Conservation (phyloP, 805 yeast genomes). For the Wickerhamomyces rabaulensis region DNA sequence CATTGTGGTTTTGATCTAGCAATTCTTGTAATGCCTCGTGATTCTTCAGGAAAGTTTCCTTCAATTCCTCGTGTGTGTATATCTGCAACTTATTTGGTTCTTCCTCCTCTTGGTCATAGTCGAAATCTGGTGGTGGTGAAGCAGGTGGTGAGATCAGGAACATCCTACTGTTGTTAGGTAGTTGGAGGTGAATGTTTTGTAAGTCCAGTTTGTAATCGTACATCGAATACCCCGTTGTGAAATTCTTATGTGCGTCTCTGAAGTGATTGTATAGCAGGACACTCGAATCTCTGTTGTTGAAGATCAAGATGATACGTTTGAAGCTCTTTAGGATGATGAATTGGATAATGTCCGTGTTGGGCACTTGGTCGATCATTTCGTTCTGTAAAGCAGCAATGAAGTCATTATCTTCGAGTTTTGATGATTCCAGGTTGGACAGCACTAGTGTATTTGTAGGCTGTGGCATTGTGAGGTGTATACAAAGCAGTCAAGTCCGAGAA, state of each 20-base stretch:
- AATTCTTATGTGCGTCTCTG: slow-evolving; percentile 1
- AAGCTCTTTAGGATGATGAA: slow-evolving; percentile 24
- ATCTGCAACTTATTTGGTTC: slow-evolving; percentile 28
- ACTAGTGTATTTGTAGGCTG: slow-evolving; percentile 24
- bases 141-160: slow-evolving; percentile 38
- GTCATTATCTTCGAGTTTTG: slow-evolving; percentile 12
- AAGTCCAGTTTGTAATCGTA: slow-evolving; percentile 9
- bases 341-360: slow-evolving; percentile 18
- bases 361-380: slow-evolving; percentile 17
- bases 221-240: slow-evolving; percentile 16
- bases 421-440: slow-evolving; percentile 16
- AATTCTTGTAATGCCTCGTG: slow-evolving; percentile 15
- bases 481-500: too few relatives aligned
- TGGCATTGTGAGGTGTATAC: neutral
- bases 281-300: slow-evolving; percentile 12
- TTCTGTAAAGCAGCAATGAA: slow-evolving; percentile 20
- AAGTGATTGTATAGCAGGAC: slow-evolving; percentile 3
- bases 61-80: slow-evolving; percentile 22
- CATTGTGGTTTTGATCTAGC: slow-evolving; percentile 8
- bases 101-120: slow-evolving; percentile 32
- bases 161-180: slow-evolving; percentile 29
- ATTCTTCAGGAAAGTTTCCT: slow-evolving; percentile 16
- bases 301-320: slow-evolving; percentile 22
- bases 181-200: slow-evolving; percentile 21
- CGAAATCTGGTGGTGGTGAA: slow-evolving; percentile 38